Base-by-base conservation (phyloP, 805 yeast species). In the Tetrapisispora phaffii region DNA sequence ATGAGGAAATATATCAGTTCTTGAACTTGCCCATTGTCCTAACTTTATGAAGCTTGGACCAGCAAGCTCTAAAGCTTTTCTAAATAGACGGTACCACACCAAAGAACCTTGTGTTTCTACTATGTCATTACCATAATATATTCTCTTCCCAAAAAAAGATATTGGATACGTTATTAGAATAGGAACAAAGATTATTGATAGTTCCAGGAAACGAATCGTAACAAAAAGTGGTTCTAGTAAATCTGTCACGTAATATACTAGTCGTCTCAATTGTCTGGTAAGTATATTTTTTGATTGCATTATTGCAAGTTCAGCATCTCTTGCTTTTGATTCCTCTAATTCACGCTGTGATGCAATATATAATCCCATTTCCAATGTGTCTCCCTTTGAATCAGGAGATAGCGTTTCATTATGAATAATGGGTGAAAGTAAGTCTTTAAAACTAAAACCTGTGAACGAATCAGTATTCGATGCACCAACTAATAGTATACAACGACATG, bases 1-100 rank as follows among this genome's bases (percentile, higher is more conserved):
- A 39, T 67, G 69, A 3, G 96, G 82, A 66, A 93, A 90, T 29
- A 93, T 82, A 65, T 93, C 99, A 0, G 95, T 85, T 63, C 99
- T 76, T 10, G 96, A 84, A 2, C 97, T 97, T 0, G 98, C 98
- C 99, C 99, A 93, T 68, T 93, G 99, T 3, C 97, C 98, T 46
- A 93, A 73, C 63, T 86, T 84, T 46, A 84, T 80, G 60, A 84
- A 93, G 3, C 96, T 82, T 2, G 97, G 95, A 0, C 98, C 98
- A 0, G 96, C 96, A 16, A 69, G 50, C 62, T 90, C 96, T 47
- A 93, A 77, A 1, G 82, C 68, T 59, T 74, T 63, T 41, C 86
- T 72, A 19, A 90, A 65, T 39, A 78, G 64, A 44, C 65, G 64
- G 63, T 75, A 89, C 96, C 97, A 90, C 19, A 78, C 34, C 17